Evolutionary conservation across 2,329 filamentous ascomycete species (phyloP).

Genomic region (Aspergillus hiratsukae): DNA sequence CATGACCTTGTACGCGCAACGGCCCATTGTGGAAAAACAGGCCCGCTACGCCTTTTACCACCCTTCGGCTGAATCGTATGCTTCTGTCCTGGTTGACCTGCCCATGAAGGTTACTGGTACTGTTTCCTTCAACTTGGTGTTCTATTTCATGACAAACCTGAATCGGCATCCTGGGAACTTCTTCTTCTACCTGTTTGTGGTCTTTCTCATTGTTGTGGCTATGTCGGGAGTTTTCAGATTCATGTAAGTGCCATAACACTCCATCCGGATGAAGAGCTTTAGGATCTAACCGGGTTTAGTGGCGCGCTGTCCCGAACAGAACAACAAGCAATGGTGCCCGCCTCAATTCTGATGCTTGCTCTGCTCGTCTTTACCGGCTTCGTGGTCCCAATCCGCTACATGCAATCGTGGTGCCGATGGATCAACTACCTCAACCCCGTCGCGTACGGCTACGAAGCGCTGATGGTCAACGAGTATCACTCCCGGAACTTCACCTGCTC

Average conservation of each 20-base stretch:
- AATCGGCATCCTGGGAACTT: conserved; percentile 69
- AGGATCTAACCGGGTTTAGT: too few species aligned
- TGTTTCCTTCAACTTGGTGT: conserved; percentile 69
- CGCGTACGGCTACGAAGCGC: conserved; percentile 72
- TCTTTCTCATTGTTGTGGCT: conserved; percentile 65
- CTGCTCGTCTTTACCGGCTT: conserved; percentile 50
- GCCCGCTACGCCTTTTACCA: conserved; percentile 85
- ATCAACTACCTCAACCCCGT: conserved; percentile 77
- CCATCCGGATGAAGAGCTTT: too few species aligned
- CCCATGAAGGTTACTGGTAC: conserved; percentile 73
- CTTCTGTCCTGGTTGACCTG: conserved; percentile 80
- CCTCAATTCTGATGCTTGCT: conserved; percentile 46
- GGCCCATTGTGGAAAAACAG: conserved; percentile 90
- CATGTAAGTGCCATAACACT: too few species aligned
- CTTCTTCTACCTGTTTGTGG: conserved; percentile 80
- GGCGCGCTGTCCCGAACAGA: conserved; percentile 67
- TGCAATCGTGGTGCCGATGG: conserved; percentile 78
- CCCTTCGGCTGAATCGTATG: conserved; percentile 77
- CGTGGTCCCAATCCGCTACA: conserved; percentile 49
- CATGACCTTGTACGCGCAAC: conserved; percentile 77
- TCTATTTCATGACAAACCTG: conserved; percentile 87
- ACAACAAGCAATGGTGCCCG: conserved; percentile 53
- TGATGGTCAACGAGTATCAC: conserved; percentile 81
- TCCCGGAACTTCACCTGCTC: conserved; percentile 54
- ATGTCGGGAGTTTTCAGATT: conserved; percentile 87